phyloP scores from a whole-genome alignment of 495 filamentous ascomycete species.

The Trichoderma gamsii region DNA sequence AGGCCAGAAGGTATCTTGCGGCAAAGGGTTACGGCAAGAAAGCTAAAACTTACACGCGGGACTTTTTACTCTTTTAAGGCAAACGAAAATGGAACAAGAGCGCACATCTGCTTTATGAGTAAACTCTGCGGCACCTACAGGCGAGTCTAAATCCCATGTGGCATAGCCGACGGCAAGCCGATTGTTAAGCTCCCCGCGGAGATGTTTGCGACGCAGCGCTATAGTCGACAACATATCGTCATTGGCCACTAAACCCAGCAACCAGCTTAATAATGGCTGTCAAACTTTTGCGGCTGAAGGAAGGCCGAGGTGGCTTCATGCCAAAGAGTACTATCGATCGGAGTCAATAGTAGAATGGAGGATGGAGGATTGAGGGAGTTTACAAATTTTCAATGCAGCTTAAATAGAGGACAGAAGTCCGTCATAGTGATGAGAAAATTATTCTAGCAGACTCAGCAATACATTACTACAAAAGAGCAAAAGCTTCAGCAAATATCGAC shows the following conservation, averaged over 20 bases:
- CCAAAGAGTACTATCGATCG: background rate
- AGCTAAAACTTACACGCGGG: background rate
- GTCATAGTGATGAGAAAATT: background rate
- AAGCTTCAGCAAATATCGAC: background rate
- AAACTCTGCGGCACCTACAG: background rate
- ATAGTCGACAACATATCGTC: background rate
- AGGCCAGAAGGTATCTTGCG: background rate
- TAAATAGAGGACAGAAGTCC: background rate
- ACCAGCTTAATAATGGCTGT: background rate
- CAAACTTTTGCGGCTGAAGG: background rate
- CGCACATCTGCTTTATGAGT: background rate
- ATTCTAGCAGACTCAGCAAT: background rate
- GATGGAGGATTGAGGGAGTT: too few species aligned
- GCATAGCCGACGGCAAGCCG: background rate
- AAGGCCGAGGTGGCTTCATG: background rate
- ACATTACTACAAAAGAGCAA: background rate
- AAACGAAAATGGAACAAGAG: background rate
- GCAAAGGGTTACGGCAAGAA: background rate
- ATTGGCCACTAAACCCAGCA: background rate
- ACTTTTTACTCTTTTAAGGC: background rate
- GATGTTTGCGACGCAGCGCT: background rate
- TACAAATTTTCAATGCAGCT: background rate
- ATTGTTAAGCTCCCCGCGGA: background rate
- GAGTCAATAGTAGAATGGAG: too few species aligned
- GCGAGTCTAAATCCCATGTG: background rate